A percentile compares a stretch with the other conserved stretches of the same genome.
These are phyloP conservation scores for Mortierella sp. DNA, from an alignment of 371 early-diverging fungal species.

Conservation along the genomic window DNA sequence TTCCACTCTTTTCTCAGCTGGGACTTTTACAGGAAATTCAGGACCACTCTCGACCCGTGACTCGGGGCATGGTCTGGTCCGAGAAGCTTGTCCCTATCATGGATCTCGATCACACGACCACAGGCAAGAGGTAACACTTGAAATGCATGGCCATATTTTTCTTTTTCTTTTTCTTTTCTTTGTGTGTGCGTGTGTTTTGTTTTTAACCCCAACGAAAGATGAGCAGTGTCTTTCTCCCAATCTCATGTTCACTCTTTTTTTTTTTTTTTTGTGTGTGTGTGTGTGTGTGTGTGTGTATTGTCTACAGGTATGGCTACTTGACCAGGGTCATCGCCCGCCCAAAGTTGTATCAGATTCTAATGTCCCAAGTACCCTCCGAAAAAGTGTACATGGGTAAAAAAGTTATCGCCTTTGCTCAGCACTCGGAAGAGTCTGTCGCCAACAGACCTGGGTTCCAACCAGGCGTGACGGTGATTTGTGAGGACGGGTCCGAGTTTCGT, in stretches of 20 bases:
- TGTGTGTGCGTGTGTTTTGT: background rate
- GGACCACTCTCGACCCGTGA: constrained; percentile 19
- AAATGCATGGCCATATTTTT: background rate
- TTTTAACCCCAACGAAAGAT: background rate
- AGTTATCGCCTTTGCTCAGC: constrained; percentile 18
- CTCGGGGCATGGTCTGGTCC: constrained; percentile 34
- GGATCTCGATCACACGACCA: constrained; percentile 29
- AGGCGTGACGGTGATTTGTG: too few relatives aligned
- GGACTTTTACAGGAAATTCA: constrained; percentile 30
- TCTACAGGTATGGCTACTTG: constrained; percentile 24
- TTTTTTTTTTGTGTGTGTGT: too few relatives aligned
- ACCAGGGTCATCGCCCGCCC: constrained; percentile 30
- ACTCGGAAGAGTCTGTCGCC: background rate
- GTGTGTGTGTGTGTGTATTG: too few relatives aligned
- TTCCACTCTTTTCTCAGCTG: constrained; percentile 25
- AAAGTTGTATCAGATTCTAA: constrained; percentile 22
- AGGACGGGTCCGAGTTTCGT: background rate
- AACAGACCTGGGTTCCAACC: too few relatives aligned
- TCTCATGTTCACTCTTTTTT: background rate
- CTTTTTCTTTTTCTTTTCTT: background rate
- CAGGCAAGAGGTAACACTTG: constrained; percentile 23
- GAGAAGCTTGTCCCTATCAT: constrained; percentile 36
- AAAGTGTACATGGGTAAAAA: constrained; percentile 31
- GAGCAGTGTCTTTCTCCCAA: background rate
- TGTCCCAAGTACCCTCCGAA: constrained; percentile 17